These are phyloP conservation scores for Euphrasia arctica DNA, from an alignment of 305 asterid genomes.

Conservation along the genomic window DNA sequence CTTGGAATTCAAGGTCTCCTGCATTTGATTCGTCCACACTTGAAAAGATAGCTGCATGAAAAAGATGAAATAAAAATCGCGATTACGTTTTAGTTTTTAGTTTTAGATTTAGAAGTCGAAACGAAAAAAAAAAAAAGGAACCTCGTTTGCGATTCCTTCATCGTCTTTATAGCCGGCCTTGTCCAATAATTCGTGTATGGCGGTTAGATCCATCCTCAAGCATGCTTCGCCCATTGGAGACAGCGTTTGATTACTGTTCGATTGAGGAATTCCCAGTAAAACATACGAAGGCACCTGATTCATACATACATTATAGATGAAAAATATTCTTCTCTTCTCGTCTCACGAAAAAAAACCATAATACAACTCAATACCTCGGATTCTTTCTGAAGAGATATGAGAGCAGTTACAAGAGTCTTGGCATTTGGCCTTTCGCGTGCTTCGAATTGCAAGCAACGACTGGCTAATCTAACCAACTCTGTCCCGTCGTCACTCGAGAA, in stretches of 20 bases:
- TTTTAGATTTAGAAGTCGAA: neutral
- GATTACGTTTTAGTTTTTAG: neutral
- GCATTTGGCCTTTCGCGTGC: slow-evolving; percentile 92
- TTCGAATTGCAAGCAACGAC: slow-evolving; percentile 88
- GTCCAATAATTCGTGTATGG: slow-evolving; percentile 73
- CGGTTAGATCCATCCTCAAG: slow-evolving; percentile 84
- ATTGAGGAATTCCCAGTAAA: slow-evolving; percentile 61
- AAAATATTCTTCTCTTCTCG: neutral
- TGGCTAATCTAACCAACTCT: slow-evolving; percentile 78
- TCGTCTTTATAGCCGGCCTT: slow-evolving; percentile 83
- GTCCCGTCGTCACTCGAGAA: slow-evolving; percentile 85
- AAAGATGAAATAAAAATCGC: slow-evolving; percentile 2
- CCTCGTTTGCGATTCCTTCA: slow-evolving; percentile 89
- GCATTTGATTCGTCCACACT: slow-evolving; percentile 97
- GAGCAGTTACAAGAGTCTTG: slow-evolving; percentile 64
- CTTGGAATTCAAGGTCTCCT: slow-evolving; percentile 78
- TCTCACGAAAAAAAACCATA: neutral
- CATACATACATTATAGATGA: slow-evolving; percentile 9
- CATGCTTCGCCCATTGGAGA: slow-evolving; percentile 95
- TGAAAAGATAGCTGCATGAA: slow-evolving; percentile 82
- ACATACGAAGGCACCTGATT: slow-evolving; percentile 75
- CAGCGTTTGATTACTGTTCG: slow-evolving; percentile 41
- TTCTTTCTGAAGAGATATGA: slow-evolving; percentile 76
- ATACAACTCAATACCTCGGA: slow-evolving; percentile 45
- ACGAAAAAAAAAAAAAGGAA: slow-evolving; percentile 21